These are phyloP conservation scores for Auriscalpium microsporum DNA, from an alignment of 768 basidiomycete species.

Conservation along the genomic window DNA sequence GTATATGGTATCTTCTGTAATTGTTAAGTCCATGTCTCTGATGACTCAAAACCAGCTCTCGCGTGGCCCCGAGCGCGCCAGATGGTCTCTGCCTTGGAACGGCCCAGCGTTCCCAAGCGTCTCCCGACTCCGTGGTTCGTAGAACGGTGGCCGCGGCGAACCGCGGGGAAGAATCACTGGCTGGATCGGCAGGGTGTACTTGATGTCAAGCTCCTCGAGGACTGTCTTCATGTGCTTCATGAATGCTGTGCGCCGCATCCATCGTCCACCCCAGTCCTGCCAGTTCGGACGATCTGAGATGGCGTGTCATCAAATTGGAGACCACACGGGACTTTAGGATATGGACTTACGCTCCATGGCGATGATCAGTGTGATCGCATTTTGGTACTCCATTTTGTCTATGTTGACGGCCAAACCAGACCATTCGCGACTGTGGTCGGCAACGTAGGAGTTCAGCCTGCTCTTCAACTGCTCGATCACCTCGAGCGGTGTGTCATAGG, in stretches of 20 bases:
- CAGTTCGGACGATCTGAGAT: slow-evolving; percentile 66
- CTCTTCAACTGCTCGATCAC: slow-evolving; percentile 55
- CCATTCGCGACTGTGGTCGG: slow-evolving; percentile 67
- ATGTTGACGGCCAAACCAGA: slow-evolving; percentile 55
- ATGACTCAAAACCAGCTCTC: background rate
- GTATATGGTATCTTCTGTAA: no score
- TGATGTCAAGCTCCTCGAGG: slow-evolving; percentile 67
- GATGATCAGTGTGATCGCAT: slow-evolving; percentile 56
- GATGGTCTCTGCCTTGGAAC: slow-evolving; percentile 4
- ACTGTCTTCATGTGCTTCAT: slow-evolving; percentile 67
- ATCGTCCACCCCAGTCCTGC: slow-evolving; percentile 83
- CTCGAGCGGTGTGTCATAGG: slow-evolving; percentile 66
- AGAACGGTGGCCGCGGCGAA: slow-evolving; percentile 3
- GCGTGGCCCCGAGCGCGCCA: background rate
- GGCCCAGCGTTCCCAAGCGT: slow-evolving; percentile 5
- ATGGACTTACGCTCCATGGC: slow-evolving; percentile 61
- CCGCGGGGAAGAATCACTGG: slow-evolving; percentile 47
- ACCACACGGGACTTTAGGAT: background rate
- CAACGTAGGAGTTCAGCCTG: slow-evolving; percentile 53
- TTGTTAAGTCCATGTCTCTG: background rate
- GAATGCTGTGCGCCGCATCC: slow-evolving; percentile 64
- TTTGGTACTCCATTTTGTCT: slow-evolving; percentile 75
- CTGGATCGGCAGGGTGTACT: slow-evolving; percentile 64
- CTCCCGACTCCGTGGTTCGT: background rate
- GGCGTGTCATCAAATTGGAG: background rate